A percentile compares a stretch with the other conserved stretches of the same genome.
Conservation (phyloP, 306 rosid species). For the Quercus engelmannii region DNA sequence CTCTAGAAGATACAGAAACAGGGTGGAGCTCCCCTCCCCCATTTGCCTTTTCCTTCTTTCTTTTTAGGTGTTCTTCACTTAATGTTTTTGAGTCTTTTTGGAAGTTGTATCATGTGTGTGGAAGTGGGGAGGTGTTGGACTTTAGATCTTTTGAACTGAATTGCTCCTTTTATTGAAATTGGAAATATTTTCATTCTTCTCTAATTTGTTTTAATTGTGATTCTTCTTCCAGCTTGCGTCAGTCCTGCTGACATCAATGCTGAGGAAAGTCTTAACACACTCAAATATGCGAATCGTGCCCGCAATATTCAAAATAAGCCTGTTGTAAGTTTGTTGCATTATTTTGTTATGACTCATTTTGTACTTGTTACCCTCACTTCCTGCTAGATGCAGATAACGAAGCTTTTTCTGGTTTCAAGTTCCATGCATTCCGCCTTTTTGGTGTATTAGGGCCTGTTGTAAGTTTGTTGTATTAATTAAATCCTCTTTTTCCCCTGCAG, state of each 20-base stretch:
- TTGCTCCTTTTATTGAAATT: constrained; percentile 9
- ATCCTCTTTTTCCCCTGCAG: constrained; percentile 35
- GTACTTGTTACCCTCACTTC: background rate
- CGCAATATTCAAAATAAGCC: constrained; percentile 90
- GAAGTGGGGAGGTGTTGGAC: background rate
- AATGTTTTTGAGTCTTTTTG: background rate
- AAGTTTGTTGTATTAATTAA: background rate
- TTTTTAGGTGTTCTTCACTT: background rate
- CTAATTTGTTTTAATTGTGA: constrained; percentile 20
- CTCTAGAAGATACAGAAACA: background rate
- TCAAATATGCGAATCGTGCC: constrained; percentile 87
- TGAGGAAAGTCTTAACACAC: constrained; percentile 81
- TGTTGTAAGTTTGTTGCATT: constrained; percentile 53
- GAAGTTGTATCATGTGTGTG: constrained; percentile 2
- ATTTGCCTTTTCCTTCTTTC: background rate
- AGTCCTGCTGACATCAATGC: constrained; percentile 85
- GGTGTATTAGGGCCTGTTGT: too few species aligned
- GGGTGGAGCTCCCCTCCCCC: background rate
- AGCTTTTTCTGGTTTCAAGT: constrained; percentile 10
- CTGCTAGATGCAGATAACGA: constrained; percentile 11
- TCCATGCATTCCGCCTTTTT: background rate
- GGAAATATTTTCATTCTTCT: constrained; percentile 19
- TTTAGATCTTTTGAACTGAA: constrained; percentile 7
- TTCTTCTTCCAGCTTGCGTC: constrained; percentile 61
- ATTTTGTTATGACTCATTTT: constrained; percentile 11